Conservation (phyloP, 1,284 basidiomycete species). For the Trametes sp. region DNA sequence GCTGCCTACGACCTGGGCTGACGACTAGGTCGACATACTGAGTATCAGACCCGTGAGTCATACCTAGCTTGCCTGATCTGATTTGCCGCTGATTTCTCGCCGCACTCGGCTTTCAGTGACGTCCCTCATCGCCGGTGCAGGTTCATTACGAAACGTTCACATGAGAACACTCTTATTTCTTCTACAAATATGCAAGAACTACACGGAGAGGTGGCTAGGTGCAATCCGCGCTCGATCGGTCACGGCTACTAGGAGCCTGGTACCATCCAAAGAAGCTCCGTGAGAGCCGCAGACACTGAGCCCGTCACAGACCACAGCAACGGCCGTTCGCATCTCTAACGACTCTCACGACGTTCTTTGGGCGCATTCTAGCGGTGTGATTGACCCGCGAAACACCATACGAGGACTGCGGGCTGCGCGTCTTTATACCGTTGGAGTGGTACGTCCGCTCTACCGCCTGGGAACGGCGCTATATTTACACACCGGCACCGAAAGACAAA, state of each 20-base stretch:
- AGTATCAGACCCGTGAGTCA: too few species aligned
- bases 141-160: too few species aligned
- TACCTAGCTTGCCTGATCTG: too few species aligned
- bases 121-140: too few species aligned
- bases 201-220: not conserved
- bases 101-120: too few species aligned
- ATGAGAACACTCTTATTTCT: not conserved
- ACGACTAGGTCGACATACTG: too few species aligned
- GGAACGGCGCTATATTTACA: slow-evolving; percentile 1
- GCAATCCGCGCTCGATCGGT: not conserved
- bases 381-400: not conserved
- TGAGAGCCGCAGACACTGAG: not conserved
- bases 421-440: not conserved
- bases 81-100: too few species aligned
- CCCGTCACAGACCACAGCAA: not conserved
- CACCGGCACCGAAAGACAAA: not conserved
- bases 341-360: not conserved
- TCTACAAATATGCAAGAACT: too few species aligned
- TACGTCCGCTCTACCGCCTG: slow-evolving; percentile 1
- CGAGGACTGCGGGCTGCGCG: not conserved
- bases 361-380: not conserved
- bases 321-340: not conserved
- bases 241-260: not conserved
- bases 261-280: not conserved
- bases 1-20: too few species aligned